Evolutionary conservation across 1,284 basidiomycete species (phyloP).

Genomic region (Ceratobasidium sp.): DNA sequence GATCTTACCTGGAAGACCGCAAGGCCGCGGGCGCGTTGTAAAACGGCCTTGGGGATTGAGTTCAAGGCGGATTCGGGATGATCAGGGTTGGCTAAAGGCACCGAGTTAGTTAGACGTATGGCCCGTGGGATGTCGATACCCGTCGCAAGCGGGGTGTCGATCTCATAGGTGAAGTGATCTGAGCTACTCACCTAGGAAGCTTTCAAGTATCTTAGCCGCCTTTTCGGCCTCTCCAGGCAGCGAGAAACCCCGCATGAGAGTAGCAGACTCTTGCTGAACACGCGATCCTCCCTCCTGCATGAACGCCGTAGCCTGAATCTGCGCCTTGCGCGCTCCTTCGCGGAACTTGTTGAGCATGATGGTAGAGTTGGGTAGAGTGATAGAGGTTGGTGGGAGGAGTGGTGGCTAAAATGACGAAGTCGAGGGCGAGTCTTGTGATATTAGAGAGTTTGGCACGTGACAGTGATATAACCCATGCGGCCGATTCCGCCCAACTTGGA

Average conservation of each 20-base stretch:
- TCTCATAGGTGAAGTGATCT: neutral
- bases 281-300: conserved; percentile 74
- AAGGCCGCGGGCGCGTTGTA: conserved; percentile 92
- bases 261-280: conserved; percentile 77
- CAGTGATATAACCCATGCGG: conserved; percentile 7
- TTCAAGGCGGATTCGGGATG: conserved; percentile 82
- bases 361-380: conserved; percentile 47
- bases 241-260: conserved; percentile 86
- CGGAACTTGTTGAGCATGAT: conserved; percentile 85
- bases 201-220: conserved; percentile 90
- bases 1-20: conserved; percentile 94
- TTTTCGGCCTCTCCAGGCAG: conserved; percentile 91
- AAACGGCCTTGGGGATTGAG: conserved; percentile 89
- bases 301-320: conserved; percentile 82
- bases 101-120: neutral
- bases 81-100: conserved; percentile 83
- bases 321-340: conserved; percentile 83
- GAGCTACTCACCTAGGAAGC: conserved; percentile 80
- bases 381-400: conserved; percentile 11
- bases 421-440: conserved; percentile 19
- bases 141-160: neutral
- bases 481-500: conserved; percentile 23
- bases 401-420: conserved; percentile 43
- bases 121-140: neutral
- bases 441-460: conserved; percentile 26